Conservation (phyloP, 495 filamentous ascomycete species). For the Staphylotrichum tortipilum region DNA sequence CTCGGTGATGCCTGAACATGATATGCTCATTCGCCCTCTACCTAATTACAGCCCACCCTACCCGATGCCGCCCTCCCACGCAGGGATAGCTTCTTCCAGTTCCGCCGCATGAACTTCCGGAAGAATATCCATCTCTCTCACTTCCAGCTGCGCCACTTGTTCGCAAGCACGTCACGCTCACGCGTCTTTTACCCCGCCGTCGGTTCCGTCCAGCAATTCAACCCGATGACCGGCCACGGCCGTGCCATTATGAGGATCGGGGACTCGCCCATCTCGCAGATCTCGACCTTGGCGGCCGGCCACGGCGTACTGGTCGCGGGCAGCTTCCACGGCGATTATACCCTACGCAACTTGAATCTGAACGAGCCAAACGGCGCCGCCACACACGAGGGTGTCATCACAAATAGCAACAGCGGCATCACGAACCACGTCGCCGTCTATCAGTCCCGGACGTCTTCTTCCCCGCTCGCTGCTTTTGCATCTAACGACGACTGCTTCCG, state of each 20-base stretch:
- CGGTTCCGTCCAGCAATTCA: slow-evolving; percentile 47
- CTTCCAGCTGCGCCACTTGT: slow-evolving; percentile 82
- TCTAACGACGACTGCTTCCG: slow-evolving; percentile 77
- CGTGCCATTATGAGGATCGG: slow-evolving; percentile 56
- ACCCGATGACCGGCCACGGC: slow-evolving; percentile 40
- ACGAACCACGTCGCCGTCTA: slow-evolving; percentile 80
- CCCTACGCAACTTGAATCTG: slow-evolving; percentile 47
- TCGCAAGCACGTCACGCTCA: slow-evolving; percentile 64
- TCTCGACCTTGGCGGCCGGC: slow-evolving; percentile 63
- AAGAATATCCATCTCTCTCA: slow-evolving; percentile 61
- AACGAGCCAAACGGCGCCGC: slow-evolving; percentile 30
- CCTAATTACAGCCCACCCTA: slow-evolving; percentile 18
- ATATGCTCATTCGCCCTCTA: slow-evolving; percentile 2
- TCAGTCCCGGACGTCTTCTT: slow-evolving; percentile 47
- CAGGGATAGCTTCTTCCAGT: slow-evolving; percentile 56
- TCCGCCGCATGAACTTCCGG: slow-evolving; percentile 59
- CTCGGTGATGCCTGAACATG: neutral
- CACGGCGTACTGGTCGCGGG: slow-evolving; percentile 68
- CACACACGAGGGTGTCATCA: slow-evolving; percentile 56
- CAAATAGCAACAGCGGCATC: slow-evolving; percentile 60
- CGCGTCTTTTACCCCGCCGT: slow-evolving; percentile 67
- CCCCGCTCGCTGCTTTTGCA: slow-evolving; percentile 65
- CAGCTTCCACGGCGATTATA: slow-evolving; percentile 75
- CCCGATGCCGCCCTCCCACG: slow-evolving; percentile 30
- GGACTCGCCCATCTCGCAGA: slow-evolving; percentile 39